phyloP scores from a whole-genome alignment of 371 early-diverging fungal genomes.

The Apophysomyces sp. region DNA sequence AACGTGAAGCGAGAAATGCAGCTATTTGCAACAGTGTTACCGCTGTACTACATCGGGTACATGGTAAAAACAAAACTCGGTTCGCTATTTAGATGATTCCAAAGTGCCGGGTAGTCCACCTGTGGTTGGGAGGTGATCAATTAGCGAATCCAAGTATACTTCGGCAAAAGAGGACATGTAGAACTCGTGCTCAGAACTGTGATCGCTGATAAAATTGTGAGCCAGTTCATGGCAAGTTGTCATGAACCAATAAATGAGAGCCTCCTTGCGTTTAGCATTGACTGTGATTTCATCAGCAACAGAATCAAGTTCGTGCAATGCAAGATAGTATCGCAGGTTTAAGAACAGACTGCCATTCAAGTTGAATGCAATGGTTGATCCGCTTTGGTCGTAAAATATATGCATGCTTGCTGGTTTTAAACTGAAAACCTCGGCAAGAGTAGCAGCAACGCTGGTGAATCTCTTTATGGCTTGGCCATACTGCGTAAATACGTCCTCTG shows the following conservation, averaged over 20 bases:
- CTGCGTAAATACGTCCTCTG: constrained; percentile 43
- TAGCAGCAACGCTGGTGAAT: constrained; percentile 57
- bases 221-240: constrained; percentile 88
- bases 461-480: constrained; percentile 41
- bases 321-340: constrained; percentile 78
- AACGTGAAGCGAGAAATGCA: too few species aligned
- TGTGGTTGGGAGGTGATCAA: constrained; percentile 12
- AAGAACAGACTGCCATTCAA: constrained; percentile 78
- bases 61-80: too few species aligned
- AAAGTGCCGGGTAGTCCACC: too few species aligned
- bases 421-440: constrained; percentile 69
- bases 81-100: too few species aligned
- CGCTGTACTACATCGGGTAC: too few species aligned
- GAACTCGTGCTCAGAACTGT: constrained; percentile 63
- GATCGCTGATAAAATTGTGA: constrained; percentile 74
- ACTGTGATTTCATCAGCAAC: constrained; percentile 9
- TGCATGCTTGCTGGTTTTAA: constrained; percentile 59
- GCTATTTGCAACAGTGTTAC: too few species aligned
- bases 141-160: constrained; percentile 61
- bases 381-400: constrained; percentile 73
- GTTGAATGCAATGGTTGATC: constrained; percentile 82
- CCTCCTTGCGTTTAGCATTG: constrained; percentile 45
- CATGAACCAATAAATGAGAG: constrained; percentile 85
- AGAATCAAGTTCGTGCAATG: constrained; percentile 50
- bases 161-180: constrained; percentile 80